Evolutionary conservation across 192 early-diverging fungal genomes (phyloP).

Genomic region (Piromyces sp.): DNA sequence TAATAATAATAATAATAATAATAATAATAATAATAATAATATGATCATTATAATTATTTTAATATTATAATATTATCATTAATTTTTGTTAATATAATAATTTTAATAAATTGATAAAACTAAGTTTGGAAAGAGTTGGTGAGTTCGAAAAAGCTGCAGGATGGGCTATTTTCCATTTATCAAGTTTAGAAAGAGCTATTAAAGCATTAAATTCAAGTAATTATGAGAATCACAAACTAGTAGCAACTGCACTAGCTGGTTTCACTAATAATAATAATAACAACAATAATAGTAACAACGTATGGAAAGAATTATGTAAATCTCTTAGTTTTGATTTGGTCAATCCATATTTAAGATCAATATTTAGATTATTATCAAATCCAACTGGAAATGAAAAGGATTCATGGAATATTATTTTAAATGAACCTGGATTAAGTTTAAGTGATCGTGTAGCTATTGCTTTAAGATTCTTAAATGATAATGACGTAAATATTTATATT

Average conservation of each 20-base stretch:
- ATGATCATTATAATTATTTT: too few relatives aligned
- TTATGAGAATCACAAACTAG: conserved; percentile 61
- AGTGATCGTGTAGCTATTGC: conserved; percentile 68
- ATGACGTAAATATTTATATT: conserved; percentile 30
- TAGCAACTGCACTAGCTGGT: conserved; percentile 55
- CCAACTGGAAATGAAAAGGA: conserved; percentile 21
- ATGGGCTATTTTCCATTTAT: conserved; percentile 69
- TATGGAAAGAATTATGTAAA: conserved; percentile 44
- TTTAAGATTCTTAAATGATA: conserved; percentile 65
- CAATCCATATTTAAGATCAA: conserved; percentile 65
- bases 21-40: too few relatives aligned
- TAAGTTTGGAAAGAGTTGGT: conserved; percentile 32
- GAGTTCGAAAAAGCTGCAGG: conserved; percentile 76
- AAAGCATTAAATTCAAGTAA: conserved; percentile 31
- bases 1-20: too few relatives aligned
- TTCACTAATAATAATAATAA: conserved; percentile 8
- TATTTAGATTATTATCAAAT: conserved; percentile 72
- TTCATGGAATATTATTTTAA: conserved; percentile 54
- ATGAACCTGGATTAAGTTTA: conserved; percentile 51
- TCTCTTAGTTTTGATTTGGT: conserved; percentile 34
- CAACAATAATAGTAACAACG: conserved; percentile 2
- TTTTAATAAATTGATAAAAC: neutral
- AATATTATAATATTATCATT: too few relatives aligned
- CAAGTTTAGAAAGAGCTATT: conserved; percentile 50
- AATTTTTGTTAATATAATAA: too few relatives aligned